These are phyloP conservation scores for Raphidocelis subcapitata DNA, from an alignment of 139 green algal species.

Conservation along the genomic window DNA sequence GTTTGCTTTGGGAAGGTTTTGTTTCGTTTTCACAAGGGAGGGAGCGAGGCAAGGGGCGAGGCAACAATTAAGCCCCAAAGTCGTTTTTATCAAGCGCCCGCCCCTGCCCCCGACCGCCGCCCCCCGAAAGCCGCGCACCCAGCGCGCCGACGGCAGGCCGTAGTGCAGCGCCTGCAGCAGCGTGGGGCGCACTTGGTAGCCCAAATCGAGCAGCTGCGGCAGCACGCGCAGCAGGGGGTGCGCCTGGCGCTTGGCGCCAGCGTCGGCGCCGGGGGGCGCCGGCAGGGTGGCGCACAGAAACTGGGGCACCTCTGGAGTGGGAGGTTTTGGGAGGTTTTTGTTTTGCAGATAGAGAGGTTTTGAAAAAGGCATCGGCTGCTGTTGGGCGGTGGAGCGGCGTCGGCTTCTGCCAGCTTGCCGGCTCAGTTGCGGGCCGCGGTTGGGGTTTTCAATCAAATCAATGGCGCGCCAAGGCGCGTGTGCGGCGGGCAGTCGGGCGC, in stretches of 20 bases:
- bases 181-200: conserved; percentile 7
- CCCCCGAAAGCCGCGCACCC: background rate
- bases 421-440: too few relatives aligned
- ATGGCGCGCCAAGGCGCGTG: too few relatives aligned
- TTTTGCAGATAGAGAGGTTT: conserved; percentile 8
- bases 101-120: background rate
- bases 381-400: too few relatives aligned
- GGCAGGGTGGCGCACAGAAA: background rate
- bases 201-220: conserved; percentile 5
- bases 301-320: background rate
- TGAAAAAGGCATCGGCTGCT: too few relatives aligned
- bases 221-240: conserved; percentile 4
- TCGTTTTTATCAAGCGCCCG: background rate
- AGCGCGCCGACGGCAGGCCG: background rate
- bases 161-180: conserved; percentile 2
- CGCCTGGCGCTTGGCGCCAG: background rate
- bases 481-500: too few relatives aligned
- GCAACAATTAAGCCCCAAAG: background rate
- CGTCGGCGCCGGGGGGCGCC: background rate
- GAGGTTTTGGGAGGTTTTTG: background rate
- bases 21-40: too few relatives aligned
- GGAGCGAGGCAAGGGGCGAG: too few relatives aligned
- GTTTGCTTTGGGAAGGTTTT: background rate
- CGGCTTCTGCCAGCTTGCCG: too few relatives aligned
- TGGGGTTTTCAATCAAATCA: too few relatives aligned